Evolutionary conservation across 1,139 yeast genomes (phyloP).

Genomic region (Kluyveromyces marxianus): DNA sequence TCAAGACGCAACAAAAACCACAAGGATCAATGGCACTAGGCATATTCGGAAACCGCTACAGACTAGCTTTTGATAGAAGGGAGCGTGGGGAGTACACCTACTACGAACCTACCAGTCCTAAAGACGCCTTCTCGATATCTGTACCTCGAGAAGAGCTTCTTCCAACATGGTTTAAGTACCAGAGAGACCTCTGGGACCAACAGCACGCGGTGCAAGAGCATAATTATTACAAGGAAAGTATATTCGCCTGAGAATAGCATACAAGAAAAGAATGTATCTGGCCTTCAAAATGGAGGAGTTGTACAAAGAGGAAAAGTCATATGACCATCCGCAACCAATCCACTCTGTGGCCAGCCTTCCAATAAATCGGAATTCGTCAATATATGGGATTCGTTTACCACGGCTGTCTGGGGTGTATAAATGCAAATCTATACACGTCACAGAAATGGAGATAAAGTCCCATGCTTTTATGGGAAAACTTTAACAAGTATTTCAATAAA

Average conservation of each 20-base stretch:
- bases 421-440: constrained; percentile 13
- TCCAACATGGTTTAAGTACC: constrained; percentile 65
- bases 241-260: constrained; percentile 15
- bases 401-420: constrained; percentile 18
- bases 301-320: constrained; percentile 4
- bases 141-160: constrained; percentile 56
- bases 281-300: constrained; percentile 30
- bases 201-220: constrained; percentile 31
- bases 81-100: constrained; percentile 26
- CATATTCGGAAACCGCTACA: constrained; percentile 28
- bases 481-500: not conserved
- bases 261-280: constrained; percentile 18
- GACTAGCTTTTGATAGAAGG: constrained; percentile 27
- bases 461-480: constrained; percentile 9
- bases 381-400: constrained; percentile 33
- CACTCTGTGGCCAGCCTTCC: constrained; percentile 20
- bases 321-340: constrained; percentile 5
- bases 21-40: constrained; percentile 15
- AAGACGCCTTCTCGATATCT: constrained; percentile 33
- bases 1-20: not conserved
- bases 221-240: constrained; percentile 28
- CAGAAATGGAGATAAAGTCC: constrained; percentile 31
- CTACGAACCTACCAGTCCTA: constrained; percentile 16
- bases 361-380: constrained; percentile 5
- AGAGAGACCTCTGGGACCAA: constrained; percentile 58